These are phyloP conservation scores for Coelastrella sp. DNA, from an alignment of 139 green algal species.

Conservation along the genomic window DNA sequence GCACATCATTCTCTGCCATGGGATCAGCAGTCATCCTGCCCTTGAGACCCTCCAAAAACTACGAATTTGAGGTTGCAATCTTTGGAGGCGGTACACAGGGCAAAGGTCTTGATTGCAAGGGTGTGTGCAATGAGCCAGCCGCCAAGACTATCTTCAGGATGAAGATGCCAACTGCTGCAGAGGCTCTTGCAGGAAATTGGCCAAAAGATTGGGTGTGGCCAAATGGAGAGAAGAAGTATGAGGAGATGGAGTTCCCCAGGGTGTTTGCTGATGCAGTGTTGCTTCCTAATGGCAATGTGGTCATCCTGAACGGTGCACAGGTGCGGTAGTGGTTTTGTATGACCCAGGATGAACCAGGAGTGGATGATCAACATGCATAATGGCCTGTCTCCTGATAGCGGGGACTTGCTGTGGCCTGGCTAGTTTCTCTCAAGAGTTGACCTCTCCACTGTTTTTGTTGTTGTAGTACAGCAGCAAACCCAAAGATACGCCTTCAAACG, in stretches of 20 bases:
- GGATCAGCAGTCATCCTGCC: constrained; percentile 38
- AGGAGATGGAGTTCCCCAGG: constrained; percentile 42
- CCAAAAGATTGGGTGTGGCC: constrained; percentile 21
- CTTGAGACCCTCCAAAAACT: constrained; percentile 2
- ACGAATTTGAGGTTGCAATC: constrained; percentile 48
- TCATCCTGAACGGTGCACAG: constrained; percentile 3
- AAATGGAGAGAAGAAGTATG: constrained; percentile 24
- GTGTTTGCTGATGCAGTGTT: constrained; percentile 47
- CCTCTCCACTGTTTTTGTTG: too few relatives aligned
- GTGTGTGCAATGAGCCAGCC: constrained; percentile 41
- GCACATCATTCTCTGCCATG: constrained; percentile 44
- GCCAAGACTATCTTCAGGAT: constrained; percentile 45
- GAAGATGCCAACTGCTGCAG: constrained; percentile 2
- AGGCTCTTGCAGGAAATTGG: constrained; percentile 39
- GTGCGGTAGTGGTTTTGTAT: not conserved
- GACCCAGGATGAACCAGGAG: too few relatives aligned
- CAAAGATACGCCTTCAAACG: too few relatives aligned
- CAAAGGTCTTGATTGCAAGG: constrained; percentile 46
- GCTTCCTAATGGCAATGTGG: constrained; percentile 28
- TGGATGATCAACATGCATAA: too few relatives aligned
- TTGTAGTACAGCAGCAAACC: too few relatives aligned
- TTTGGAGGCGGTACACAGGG: constrained; percentile 46
- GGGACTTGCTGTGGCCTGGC: too few relatives aligned
- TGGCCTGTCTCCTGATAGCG: too few relatives aligned
- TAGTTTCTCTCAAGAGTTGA: too few relatives aligned